Percentiles rank a stretch among this genome's conserved stretches.
phyloP scores from a whole-genome alignment of 2,329 filamentous ascomycete species.

The Blastomyces parvus region DNA sequence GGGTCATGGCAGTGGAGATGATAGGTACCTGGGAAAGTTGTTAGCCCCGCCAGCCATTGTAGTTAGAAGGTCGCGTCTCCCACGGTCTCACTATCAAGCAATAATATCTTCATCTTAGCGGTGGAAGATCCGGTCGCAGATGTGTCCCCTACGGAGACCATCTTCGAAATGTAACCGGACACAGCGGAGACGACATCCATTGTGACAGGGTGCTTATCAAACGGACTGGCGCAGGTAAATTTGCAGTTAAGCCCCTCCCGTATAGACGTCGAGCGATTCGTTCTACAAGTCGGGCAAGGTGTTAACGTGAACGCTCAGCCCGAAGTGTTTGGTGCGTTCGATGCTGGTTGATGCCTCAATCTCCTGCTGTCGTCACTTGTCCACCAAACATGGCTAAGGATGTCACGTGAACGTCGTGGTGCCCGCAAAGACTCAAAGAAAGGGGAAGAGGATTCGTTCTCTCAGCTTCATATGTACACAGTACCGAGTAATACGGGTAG shows the following conservation, averaged over 20 bases:
- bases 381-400: no score
- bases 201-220: slow-evolving; percentile 22
- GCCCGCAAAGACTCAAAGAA: no score
- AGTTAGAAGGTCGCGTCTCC: slow-evolving; percentile 34
- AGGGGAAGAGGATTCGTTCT: no score
- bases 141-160: slow-evolving; percentile 75
- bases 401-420: no score
- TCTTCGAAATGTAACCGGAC: slow-evolving; percentile 91
- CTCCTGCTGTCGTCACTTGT: no score
- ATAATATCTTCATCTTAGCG: slow-evolving; percentile 95
- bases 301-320: no score
- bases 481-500: no score
- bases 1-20: slow-evolving; percentile 88
- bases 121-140: slow-evolving; percentile 54
- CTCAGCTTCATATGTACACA: no score
- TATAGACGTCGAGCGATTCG: background rate
- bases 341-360: no score
- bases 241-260: background rate
- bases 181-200: slow-evolving; percentile 96
- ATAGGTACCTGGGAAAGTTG: slow-evolving; percentile 57
- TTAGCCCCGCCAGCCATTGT: slow-evolving; percentile 20
- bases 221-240: background rate
- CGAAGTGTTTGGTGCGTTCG: background rate
- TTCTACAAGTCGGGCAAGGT: background rate
- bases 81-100: slow-evolving; percentile 86